Evolutionary conservation across 371 early-diverging fungal species (phyloP), one percentile per base, ranked within the genome.

Genomic region (Mortierella polycephala): DNA sequence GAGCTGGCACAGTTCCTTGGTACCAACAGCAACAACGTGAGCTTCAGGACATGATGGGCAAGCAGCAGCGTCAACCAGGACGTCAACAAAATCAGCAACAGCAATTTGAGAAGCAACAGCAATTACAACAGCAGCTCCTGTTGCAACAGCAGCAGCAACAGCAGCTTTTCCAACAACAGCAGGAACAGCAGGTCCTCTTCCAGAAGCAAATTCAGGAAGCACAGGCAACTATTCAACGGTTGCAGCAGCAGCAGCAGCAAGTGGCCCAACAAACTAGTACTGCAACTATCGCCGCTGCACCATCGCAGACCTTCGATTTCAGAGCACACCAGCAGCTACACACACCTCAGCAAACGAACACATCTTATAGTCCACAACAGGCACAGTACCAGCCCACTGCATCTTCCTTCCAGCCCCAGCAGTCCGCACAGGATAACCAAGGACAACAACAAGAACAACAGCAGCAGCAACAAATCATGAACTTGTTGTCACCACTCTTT

Each of bases 11-110:
- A 10, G 62, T 80, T 10, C 80, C 80, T 21, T 80, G 80, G 80
- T 80, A 80, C 40, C 74, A 70, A 40, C 80, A 80, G 42, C 80
- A 80, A 30, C 80, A 80, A 10, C 67, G 80, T 8, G 74, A 80
- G 42, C 67, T 80, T n/a, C 80, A 80, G 23, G 56, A 44, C 49
- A 74, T 80, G 71, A 70, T 80, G 57, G 80, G 80, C 20, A 45
- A 58, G n/a, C 60, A 64, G 44, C 65, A 62, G n/a, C 59, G 18
- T 7, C 16, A 68, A 6, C 64, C 52, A 46, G 5, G 21, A 18
- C 60, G 62, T 14, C 70, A 71, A 39, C 57, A 57, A 21, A 58
- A 50, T 16, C 73, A 67, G 39, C 62, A 72, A n/a, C 71, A 67
- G 16, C 68, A 77, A 12, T 62, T 71, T 56, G 69, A 77, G 45